Conservation (phyloP, 306 rosid genomes). For the Dryas alaskensis region DNA sequence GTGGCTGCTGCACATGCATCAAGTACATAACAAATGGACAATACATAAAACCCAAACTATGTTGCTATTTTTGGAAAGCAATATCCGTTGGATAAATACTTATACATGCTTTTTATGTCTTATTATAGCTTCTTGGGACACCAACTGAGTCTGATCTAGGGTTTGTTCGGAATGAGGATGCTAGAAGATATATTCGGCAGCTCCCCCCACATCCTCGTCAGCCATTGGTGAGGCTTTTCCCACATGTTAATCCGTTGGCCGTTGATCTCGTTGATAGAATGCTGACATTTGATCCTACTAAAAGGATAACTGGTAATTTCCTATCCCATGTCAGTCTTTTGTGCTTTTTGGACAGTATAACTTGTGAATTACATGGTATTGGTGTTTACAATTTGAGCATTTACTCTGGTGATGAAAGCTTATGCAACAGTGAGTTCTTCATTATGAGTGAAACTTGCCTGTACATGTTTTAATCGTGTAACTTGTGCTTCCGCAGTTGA, state of each 20-base stretch:
- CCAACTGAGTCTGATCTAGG: conserved; percentile 94
- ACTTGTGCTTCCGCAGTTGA: conserved; percentile 57
- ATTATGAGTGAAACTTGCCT: background rate
- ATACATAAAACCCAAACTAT: background rate
- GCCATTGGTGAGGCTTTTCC: conserved; percentile 61
- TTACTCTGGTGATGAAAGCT: background rate
- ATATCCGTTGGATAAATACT: conserved; percentile 28
- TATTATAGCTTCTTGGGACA: conserved; percentile 83
- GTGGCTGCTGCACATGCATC: background rate
- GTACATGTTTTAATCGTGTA: conserved; percentile 4
- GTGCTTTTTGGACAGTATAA: conserved; percentile 5
- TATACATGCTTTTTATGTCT: conserved; percentile 24
- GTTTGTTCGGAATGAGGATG: conserved; percentile 74
- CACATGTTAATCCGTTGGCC: conserved; percentile 84
- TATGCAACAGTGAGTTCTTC: background rate
- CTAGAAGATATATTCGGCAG: conserved; percentile 77
- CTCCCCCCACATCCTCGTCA: conserved; percentile 81
- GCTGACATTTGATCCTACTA: conserved; percentile 86
- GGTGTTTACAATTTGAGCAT: background rate
- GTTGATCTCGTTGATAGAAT: conserved; percentile 86
- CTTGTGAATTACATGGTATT: background rate
- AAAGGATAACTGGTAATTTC: conserved; percentile 84
- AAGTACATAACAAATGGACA: background rate
- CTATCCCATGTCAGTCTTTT: conserved; percentile 2
- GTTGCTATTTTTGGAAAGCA: conserved; percentile 15